Percentiles rank a stretch among this genome's conserved stretches.
Conservation (phyloP, 225 moss, liverwort and hornwort genomes). For the Rhytidiadelphus loreus region DNA sequence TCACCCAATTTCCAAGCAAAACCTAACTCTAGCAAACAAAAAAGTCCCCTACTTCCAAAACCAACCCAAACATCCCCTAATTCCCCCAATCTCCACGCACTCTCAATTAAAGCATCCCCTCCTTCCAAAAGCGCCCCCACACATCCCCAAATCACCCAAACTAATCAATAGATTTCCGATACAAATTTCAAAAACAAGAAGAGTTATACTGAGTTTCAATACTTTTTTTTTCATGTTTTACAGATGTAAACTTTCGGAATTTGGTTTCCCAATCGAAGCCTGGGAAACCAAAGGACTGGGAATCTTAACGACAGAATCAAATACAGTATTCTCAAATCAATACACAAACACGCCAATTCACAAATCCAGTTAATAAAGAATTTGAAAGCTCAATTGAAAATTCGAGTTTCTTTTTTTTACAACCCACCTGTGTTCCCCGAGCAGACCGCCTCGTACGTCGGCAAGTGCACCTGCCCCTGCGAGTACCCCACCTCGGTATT, state of each 20-base stretch:
- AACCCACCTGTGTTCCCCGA: conserved; percentile 12
- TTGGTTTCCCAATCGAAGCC: background rate
- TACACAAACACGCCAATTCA: background rate
- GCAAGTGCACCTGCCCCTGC: conserved; percentile 43
- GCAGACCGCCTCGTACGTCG: conserved; percentile 38
- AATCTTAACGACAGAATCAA: background rate
- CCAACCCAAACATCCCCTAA: background rate
- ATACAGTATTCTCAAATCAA: background rate
- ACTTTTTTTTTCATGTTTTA: background rate
- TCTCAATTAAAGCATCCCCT: background rate
- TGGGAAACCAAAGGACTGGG: background rate
- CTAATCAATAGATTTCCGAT: background rate
- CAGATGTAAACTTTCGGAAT: background rate
- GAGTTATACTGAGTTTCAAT: background rate
- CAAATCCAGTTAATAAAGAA: background rate
- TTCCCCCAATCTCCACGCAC: background rate
- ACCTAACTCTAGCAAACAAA: background rate
- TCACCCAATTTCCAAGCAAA: background rate
- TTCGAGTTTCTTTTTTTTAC: background rate
- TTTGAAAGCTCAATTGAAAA: background rate
- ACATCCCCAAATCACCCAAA: background rate
- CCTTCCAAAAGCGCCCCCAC: background rate
- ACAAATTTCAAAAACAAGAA: background rate
- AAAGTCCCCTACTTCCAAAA: background rate
- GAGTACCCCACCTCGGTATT: conserved; percentile 21